Conservation (phyloP, 73 alveolate genomes). For the Paraurostyla sp. region DNA sequence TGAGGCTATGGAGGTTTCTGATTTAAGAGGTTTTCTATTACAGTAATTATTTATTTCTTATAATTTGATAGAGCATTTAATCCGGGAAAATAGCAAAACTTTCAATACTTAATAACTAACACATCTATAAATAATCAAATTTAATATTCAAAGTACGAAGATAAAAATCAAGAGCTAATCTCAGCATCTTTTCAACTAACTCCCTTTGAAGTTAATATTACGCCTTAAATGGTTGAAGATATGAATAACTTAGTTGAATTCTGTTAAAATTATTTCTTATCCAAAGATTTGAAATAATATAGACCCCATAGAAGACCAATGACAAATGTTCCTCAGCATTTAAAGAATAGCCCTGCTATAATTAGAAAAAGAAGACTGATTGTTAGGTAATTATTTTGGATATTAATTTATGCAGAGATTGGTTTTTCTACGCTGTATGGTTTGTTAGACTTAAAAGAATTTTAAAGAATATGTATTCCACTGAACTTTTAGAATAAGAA, state of each 20-base stretch:
- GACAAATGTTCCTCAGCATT: neutral
- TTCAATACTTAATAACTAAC: neutral
- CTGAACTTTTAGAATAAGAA: constrained; percentile 27
- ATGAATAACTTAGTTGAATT: constrained; percentile 12
- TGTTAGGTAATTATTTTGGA: neutral
- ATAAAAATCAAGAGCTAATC: neutral
- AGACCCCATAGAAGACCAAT: constrained; percentile 61
- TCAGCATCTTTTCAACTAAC: neutral
- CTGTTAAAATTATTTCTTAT: constrained; percentile 15
- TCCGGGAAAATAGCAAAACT: neutral
- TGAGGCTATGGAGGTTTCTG: constrained; percentile 57
- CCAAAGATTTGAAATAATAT: constrained; percentile 50
- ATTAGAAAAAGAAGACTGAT: constrained; percentile 8
- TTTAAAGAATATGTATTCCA: constrained; percentile 38
- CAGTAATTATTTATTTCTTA: neutral
- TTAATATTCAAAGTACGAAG: neutral
- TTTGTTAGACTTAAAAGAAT: constrained; percentile 48
- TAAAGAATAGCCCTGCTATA: constrained; percentile 28
- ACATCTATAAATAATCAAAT: neutral
- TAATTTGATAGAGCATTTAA: constrained; percentile 12
- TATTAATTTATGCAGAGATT: constrained; percentile 26
- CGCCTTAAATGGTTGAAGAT: constrained; percentile 59
- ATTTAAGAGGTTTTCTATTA: constrained; percentile 33
- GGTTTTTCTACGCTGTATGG: constrained; percentile 64
- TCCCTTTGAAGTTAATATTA: constrained; percentile 18